Evolutionary conservation across 2,329 filamentous ascomycete species (phyloP), one percentile per base, ranked within the genome.

Genomic region (Leptographium flavum): DNA sequence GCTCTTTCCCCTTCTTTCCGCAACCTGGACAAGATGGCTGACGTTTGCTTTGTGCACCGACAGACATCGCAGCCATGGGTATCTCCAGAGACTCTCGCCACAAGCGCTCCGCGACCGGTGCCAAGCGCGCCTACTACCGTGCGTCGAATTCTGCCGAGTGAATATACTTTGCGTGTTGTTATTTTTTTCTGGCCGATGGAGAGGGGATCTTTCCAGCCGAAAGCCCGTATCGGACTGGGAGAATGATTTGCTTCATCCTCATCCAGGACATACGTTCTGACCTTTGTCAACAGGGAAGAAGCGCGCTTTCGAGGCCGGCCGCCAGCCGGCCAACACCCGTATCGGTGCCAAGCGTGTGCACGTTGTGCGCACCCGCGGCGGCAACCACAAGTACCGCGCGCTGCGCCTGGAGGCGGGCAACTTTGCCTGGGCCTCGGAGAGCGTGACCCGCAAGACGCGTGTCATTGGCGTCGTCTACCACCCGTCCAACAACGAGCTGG

Each of bases 401-500:
- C 88, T 98, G 58, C 92, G 92, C 73, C 85, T 98, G 74, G 92
- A 98, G 68, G 82, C 87, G 56, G 92, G 92, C 68, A 98, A 98
- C 83, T 98, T 96, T 74, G 88, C 88, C 63, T 98, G 92, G 92
- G 90, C 86, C 63, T 95, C 87, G 57, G 92, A 98, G 79, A 88
- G 90, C 64, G 76, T 87, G 71, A 85, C 90, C 72, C 90, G 92
- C 81, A 98, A 98, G 83, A 87, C 86, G 71, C 92, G 93, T 77
- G 85, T 98, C 69, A 95, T 98, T 69, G 87, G 76, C 63, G 93
- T 98, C 73, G 83, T 82, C 67, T 98, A 87, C 85, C 93, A 98
- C 74, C 93, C 92, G 54, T 95, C 90, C 69, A 98, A 98, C 88
- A 98, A 98, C 87, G 92, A 98, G 76, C 81, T 98, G 60, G 88